Conservation (phyloP, 1,284 basidiomycete species). For the Puccinia coronata region DNA sequence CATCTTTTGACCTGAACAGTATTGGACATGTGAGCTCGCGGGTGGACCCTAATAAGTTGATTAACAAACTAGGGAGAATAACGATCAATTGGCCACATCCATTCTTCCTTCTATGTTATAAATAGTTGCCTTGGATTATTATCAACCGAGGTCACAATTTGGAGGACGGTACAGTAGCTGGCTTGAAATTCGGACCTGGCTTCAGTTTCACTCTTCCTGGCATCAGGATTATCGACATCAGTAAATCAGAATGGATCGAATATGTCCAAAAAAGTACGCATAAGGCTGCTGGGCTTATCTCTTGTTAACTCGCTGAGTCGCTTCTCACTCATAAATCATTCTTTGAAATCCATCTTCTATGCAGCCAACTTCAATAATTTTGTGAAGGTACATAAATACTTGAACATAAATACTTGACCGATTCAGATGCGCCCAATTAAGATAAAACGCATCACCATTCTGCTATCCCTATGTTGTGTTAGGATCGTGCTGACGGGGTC, state of each 20-base stretch:
- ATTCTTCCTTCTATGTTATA: too few species aligned
- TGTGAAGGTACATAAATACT: conserved; percentile 16
- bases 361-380: conserved; percentile 40
- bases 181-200: conserved; percentile 17
- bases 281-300: not conserved
- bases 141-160: not conserved
- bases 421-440: too few species aligned
- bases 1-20: too few species aligned
- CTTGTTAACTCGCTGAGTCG: not conserved
- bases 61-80: too few species aligned
- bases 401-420: too few species aligned
- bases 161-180: not conserved
- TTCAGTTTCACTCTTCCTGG: conserved; percentile 34
- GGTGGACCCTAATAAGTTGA: too few species aligned
- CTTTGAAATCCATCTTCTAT: not conserved
- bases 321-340: not conserved
- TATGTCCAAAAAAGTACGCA: conserved; percentile 44
- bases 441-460: too few species aligned
- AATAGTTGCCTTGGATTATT: not conserved
- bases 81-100: too few species aligned
- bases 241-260: conserved; percentile 49
- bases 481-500: not conserved
- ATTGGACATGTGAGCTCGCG: conserved; percentile 4
- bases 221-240: conserved; percentile 39
- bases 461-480: not conserved